Evolutionary conservation across 2,329 filamentous ascomycete genomes (phyloP).

Genomic region (Saccharata proteae): DNA sequence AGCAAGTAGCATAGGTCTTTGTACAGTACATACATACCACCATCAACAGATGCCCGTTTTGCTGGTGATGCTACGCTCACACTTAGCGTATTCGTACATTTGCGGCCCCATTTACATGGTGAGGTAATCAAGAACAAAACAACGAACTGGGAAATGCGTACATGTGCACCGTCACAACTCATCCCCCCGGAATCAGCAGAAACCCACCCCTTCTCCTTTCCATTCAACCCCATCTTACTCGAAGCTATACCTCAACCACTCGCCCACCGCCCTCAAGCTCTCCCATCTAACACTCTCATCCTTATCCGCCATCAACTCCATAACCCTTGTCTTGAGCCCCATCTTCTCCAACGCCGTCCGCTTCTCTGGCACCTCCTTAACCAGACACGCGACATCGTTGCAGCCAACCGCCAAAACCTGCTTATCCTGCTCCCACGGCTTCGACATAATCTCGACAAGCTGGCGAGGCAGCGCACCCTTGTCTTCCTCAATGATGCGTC

Average conservation of each 20-base stretch:
- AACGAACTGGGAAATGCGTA: not conserved
- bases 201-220: not conserved
- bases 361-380: slow-evolving; percentile 82
- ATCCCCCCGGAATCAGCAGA: not conserved
- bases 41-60: too few species aligned
- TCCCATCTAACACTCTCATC: slow-evolving; percentile 90
- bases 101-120: too few species aligned
- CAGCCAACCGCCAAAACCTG: slow-evolving; percentile 83
- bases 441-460: slow-evolving; percentile 71
- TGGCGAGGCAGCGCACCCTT: slow-evolving; percentile 68
- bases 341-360: slow-evolving; percentile 68
- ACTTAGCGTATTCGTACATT: too few species aligned
- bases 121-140: too few species aligned
- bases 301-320: slow-evolving; percentile 84
- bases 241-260: slow-evolving; percentile 58
- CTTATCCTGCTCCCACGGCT: slow-evolving; percentile 76
- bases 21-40: too few species aligned
- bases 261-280: slow-evolving; percentile 71
- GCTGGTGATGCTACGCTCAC: too few species aligned
- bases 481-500: slow-evolving; percentile 72
- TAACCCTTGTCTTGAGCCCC: slow-evolving; percentile 74
- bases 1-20: too few species aligned
- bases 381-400: slow-evolving; percentile 80
- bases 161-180: not conserved
- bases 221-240: slow-evolving; percentile 11